Conservation (phyloP, 2,329 filamentous ascomycete genomes). For the Colletotrichum salicis region DNA sequence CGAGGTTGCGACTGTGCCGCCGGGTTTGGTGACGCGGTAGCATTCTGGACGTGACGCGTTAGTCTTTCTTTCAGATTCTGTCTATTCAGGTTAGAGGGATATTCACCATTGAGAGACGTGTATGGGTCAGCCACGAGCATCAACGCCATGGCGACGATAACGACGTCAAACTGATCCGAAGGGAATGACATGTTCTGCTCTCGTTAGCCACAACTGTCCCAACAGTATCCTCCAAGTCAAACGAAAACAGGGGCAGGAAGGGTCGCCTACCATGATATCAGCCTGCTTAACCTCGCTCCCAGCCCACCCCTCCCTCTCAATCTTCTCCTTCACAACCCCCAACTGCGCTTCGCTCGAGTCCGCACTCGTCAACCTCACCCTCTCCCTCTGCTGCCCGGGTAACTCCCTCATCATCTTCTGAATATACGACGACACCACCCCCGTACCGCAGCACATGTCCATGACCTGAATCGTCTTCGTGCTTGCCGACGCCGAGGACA, state of each 20-base stretch:
- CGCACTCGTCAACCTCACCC: not conserved
- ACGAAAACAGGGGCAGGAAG: not conserved
- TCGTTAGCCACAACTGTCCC: not conserved
- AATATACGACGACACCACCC: conserved; percentile 9
- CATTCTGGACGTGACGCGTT: not conserved
- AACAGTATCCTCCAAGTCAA: not conserved
- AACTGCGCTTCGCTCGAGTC: conserved; percentile 20
- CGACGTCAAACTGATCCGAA: conserved; percentile 1
- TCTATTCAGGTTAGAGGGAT: not conserved
- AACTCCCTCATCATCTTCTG: conserved; percentile 6
- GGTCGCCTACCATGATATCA: conserved; percentile 1
- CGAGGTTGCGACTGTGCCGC: conserved; percentile 14
- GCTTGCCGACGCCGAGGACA: not conserved
- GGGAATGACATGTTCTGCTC: not conserved
- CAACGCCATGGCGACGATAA: conserved; percentile 9
- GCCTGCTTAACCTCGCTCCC: not conserved
- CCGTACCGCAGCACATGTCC: conserved; percentile 21
- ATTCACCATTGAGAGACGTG: not conserved
- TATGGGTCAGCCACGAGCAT: conserved; percentile 19
- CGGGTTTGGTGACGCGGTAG: conserved; percentile 9
- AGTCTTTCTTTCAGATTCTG: not conserved
- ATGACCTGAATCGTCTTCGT: not conserved
- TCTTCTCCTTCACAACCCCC: not conserved
- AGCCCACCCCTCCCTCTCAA: not conserved
- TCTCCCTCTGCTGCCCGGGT: not conserved